These are phyloP conservation scores for Prunus mongolica DNA, from an alignment of 306 rosid species.

Conservation along the genomic window DNA sequence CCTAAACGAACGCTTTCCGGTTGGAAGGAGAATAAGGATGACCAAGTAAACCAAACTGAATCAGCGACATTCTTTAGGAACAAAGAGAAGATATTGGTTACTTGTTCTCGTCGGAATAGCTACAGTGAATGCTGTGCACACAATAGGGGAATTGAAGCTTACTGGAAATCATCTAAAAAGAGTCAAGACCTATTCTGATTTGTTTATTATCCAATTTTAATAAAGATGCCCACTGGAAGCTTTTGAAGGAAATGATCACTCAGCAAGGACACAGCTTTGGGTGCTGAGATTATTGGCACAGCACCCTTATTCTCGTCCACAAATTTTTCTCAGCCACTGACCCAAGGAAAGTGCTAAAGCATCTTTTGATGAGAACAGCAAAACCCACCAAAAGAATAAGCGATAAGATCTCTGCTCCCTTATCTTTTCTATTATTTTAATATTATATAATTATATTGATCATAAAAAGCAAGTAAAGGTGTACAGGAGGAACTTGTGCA, in stretches of 20 bases:
- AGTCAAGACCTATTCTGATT: conserved; percentile 85
- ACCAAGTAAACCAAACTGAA: conserved; percentile 8
- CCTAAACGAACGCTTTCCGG: conserved; percentile 73
- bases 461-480: too few relatives aligned
- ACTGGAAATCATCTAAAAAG: conserved; percentile 80
- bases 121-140: conserved; percentile 70
- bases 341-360: too few relatives aligned
- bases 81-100: conserved; percentile 85
- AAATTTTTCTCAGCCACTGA: too few relatives aligned
- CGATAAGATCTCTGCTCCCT: too few relatives aligned
- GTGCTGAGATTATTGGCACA: too few relatives aligned
- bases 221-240: conserved; percentile 79
- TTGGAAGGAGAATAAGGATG: conserved; percentile 58
- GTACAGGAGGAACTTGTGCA: too few relatives aligned
- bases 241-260: conserved; percentile 81
- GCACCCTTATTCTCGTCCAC: too few relatives aligned
- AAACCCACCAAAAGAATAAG: too few relatives aligned
- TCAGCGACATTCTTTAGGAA: conserved; percentile 53
- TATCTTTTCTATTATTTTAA: too few relatives aligned
- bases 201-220: conserved; percentile 77
- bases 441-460: too few relatives aligned
- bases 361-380: too few relatives aligned
- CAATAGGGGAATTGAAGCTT: conserved; percentile 91
- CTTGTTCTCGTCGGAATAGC: conserved; percentile 88
- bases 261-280: conserved; percentile 27